Evolutionary conservation across 305 asterid species (phyloP).

Genomic region (Nicotiana rustica): DNA sequence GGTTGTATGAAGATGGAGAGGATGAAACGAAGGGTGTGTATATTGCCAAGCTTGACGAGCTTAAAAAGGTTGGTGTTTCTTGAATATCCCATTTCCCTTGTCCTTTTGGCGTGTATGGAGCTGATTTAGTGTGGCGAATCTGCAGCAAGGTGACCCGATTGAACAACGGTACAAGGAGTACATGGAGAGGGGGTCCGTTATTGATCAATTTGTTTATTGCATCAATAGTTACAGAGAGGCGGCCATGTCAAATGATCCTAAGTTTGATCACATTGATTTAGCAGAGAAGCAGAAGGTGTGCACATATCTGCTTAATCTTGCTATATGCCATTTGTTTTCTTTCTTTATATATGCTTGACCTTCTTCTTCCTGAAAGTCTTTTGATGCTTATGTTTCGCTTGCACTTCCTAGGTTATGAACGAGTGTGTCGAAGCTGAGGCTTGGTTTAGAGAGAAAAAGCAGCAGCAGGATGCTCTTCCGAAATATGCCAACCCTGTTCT

Average conservation of each 20-base stretch:
- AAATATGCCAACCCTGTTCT: conserved; percentile 73
- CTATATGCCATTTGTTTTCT: not conserved
- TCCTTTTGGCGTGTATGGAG: not conserved
- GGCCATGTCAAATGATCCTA: conserved; percentile 71
- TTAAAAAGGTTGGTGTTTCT: conserved; percentile 66
- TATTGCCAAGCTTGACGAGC: conserved; percentile 83
- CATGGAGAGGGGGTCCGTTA: conserved; percentile 73
- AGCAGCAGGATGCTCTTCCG: conserved; percentile 83
- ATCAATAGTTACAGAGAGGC: conserved; percentile 86
- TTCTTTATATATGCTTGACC: not conserved
- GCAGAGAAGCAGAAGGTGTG: conserved; percentile 68
- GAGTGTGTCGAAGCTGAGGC: conserved; percentile 85
- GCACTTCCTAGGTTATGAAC: conserved; percentile 60
- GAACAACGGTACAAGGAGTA: conserved; percentile 88
- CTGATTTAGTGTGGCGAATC: conserved; percentile 7
- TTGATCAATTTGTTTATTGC: conserved; percentile 74
- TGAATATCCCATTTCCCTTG: not conserved
- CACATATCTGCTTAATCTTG: not conserved
- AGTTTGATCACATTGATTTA: conserved; percentile 89
- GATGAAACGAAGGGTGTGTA: conserved; percentile 98
- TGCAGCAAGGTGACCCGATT: conserved; percentile 95
- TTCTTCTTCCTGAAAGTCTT: not conserved
- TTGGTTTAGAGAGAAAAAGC: conserved; percentile 87
- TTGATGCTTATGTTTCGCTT: conserved; percentile 11
- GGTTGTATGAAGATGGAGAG: conserved; percentile 97